Evolutionary conservation across 1,139 yeast species (phyloP).

Genomic region (Entelexis paramagnoliae): DNA sequence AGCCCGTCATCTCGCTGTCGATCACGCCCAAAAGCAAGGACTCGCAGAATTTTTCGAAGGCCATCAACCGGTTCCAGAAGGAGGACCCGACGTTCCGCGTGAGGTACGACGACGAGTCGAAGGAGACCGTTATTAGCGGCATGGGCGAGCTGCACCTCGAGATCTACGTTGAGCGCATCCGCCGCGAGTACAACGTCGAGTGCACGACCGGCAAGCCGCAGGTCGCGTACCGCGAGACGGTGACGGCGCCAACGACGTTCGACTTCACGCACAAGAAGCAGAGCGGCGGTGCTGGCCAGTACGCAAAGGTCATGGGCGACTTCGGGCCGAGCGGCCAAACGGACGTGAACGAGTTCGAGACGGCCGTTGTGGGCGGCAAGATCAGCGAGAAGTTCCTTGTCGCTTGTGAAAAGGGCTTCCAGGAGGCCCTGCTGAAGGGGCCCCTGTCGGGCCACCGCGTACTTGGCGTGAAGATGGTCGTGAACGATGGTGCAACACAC

Average conservation of each 20-base stretch:
- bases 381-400: conserved; percentile 88
- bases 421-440: conserved; percentile 90
- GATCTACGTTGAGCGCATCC: conserved; percentile 95
- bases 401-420: conserved; percentile 94
- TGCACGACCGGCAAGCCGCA: conserved; percentile 96
- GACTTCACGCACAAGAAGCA: conserved; percentile 96
- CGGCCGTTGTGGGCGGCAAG: conserved; percentile 92
- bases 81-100: conserved; percentile 98
- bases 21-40: conserved; percentile 84
- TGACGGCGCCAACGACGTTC: conserved; percentile 61
- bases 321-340: conserved; percentile 49
- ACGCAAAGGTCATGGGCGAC: conserved; percentile 89
- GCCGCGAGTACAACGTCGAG: conserved; percentile 91
- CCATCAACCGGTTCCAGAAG: conserved; percentile 92
- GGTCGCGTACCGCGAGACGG: conserved; percentile 95
- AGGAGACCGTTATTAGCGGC: conserved; percentile 93
- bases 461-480: conserved; percentile 82
- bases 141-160: conserved; percentile 98
- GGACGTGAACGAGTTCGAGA: conserved; percentile 54
- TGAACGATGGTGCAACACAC: conserved; percentile 96
- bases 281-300: conserved; percentile 99
- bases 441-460: conserved; percentile 93
- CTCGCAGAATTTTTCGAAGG: conserved; percentile 84
- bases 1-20: conserved; percentile 90
- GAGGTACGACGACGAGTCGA: conserved; percentile 77